A percentile compares a stretch with the other conserved stretches of the same genome.
Evolutionary conservation across 331 rosid genomes (phyloP).

Genomic region (Quercus tomentella): DNA sequence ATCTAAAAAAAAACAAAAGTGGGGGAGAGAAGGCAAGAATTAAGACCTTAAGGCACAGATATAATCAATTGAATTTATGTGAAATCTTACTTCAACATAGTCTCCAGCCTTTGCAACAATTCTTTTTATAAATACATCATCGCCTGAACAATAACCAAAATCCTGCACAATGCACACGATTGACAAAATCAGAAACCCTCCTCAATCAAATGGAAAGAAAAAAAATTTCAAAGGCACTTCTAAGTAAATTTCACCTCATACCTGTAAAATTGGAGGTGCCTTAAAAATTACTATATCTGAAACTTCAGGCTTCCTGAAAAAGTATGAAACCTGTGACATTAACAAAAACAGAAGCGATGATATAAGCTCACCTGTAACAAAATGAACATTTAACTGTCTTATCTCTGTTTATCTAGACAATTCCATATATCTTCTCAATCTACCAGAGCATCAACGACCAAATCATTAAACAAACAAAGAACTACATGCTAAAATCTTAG

Average conservation of each 20-base stretch:
- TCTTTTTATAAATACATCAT: slow-evolving; percentile 83
- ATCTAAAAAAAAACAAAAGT: no score
- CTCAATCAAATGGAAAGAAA: background rate
- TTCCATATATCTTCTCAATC: background rate
- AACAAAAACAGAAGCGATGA: slow-evolving; percentile 2
- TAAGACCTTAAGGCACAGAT: background rate
- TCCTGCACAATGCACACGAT: slow-evolving; percentile 38
- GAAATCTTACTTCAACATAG: slow-evolving; percentile 57
- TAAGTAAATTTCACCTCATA: slow-evolving; percentile 12
- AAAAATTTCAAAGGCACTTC: slow-evolving; percentile 3
- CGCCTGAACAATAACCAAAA: slow-evolving; percentile 54
- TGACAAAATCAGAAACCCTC: slow-evolving; percentile 13
- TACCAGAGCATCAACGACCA: slow-evolving; percentile 6
- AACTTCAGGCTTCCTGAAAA: slow-evolving; percentile 82
- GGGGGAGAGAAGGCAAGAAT: background rate
- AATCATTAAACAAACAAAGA: slow-evolving; percentile 5
- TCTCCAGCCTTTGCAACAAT: slow-evolving; percentile 96
- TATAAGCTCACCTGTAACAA: slow-evolving; percentile 12
- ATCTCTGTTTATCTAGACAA: background rate
- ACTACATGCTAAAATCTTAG: background rate
- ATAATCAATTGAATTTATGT: background rate
- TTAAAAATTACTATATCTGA: slow-evolving; percentile 90
- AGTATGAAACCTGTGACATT: slow-evolving; percentile 59
- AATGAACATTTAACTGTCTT: background rate
- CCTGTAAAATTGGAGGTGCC: slow-evolving; percentile 81